These are phyloP conservation scores for Calonectria pauciramosa DNA, from an alignment of 2,329 filamentous ascomycete species.

Conservation along the genomic window DNA sequence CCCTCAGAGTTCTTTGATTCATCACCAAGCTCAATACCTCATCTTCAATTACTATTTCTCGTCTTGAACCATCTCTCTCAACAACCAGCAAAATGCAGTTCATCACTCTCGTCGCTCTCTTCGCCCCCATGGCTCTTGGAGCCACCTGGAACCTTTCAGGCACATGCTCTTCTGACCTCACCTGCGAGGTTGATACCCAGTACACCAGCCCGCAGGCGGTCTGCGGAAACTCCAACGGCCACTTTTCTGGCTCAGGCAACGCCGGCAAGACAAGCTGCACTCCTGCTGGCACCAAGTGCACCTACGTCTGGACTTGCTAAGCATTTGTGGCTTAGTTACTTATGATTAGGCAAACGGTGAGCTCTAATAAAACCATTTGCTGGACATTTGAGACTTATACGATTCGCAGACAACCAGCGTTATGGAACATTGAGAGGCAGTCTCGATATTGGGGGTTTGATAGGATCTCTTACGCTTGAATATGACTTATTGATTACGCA, in stretches of 20 bases:
- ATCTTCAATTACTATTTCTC: not conserved
- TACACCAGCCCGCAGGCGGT: not conserved
- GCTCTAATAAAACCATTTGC: not conserved
- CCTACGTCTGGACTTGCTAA: not conserved
- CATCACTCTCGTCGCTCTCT: not conserved
- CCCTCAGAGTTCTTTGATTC: not conserved
- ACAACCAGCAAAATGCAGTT: not conserved
- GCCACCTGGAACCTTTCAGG: not conserved
- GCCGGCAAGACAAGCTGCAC: not conserved
- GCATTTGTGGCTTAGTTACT: not conserved
- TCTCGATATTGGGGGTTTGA: not conserved
- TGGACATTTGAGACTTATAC: not conserved
- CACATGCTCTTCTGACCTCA: not conserved
- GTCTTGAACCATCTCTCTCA: not conserved
- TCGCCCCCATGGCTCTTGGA: not conserved
- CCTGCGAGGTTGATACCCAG: not conserved
- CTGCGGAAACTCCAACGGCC: not conserved
- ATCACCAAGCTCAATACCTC: not conserved
- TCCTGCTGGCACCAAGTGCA: not conserved
- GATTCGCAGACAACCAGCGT: rapidly evolving
- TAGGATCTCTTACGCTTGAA: not conserved
- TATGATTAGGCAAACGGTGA: no score
- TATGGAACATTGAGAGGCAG: not conserved
- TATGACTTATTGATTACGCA: not conserved
- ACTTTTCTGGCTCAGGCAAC: not conserved